A percentile compares a stretch with the other conserved stretches of the same genome.
These are phyloP conservation scores for Eucalyptus caleyi DNA, from an alignment of 345 rosid genomes.

Conservation along the genomic window DNA sequence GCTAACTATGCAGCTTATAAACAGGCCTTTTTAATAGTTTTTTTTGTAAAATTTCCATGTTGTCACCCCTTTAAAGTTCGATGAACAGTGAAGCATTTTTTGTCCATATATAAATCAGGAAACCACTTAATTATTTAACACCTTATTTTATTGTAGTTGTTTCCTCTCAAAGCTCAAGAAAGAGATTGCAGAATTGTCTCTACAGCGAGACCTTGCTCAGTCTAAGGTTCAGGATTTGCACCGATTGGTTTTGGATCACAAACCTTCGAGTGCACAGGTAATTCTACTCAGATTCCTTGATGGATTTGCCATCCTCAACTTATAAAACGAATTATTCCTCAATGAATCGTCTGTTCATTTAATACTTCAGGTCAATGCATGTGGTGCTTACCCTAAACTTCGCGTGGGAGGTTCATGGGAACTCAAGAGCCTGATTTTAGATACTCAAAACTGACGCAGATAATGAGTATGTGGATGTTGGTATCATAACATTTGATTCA, in stretches of 20 bases:
- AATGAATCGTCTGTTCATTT: not conserved
- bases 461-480: constrained; percentile 9
- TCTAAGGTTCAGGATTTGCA: constrained; percentile 55
- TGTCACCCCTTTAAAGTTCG: not conserved
- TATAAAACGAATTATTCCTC: not conserved
- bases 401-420: constrained; percentile 59
- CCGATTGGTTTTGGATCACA: constrained; percentile 17
- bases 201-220: constrained; percentile 37
- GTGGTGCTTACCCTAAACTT: constrained; percentile 53
- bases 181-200: constrained; percentile 42
- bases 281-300: not conserved
- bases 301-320: not conserved
- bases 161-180: constrained; percentile 43
- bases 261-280: constrained; percentile 19
- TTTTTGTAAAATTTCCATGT: not conserved
- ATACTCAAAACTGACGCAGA: constrained; percentile 19
- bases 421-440: constrained; percentile 22
- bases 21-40: not conserved
- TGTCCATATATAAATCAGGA: not conserved
- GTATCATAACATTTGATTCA: constrained; percentile 20
- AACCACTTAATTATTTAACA: not conserved
- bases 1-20: not conserved
- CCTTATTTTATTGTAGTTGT: not conserved
- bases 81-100: not conserved
- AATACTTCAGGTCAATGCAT: constrained; percentile 27